phyloP scores from a whole-genome alignment of 2,329 filamentous ascomycete species.

The Alternaria sp. region DNA sequence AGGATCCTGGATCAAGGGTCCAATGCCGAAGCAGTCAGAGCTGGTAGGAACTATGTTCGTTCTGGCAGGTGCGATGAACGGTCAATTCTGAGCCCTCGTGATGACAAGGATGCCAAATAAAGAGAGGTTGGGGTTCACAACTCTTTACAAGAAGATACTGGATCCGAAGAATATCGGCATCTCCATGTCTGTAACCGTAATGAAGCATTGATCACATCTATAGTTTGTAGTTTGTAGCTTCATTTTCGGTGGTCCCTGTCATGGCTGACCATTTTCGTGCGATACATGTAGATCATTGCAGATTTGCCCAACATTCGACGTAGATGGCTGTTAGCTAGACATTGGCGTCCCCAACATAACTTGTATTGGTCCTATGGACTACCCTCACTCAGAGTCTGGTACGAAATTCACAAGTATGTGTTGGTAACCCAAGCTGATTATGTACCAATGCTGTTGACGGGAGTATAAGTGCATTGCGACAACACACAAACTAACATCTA shows the following conservation, averaged over 20 bases:
- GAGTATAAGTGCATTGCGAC: not conserved
- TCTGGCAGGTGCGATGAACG: conserved; percentile 1
- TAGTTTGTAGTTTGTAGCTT: conserved; percentile 1
- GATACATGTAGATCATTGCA: conserved; percentile 1
- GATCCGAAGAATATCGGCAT: not conserved
- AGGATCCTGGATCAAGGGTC: conserved; percentile 7
- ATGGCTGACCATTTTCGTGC: conserved; percentile 2
- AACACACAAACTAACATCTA: not conserved
- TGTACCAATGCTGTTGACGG: not conserved
- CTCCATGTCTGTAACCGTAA: not conserved
- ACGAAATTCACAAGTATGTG: not conserved
- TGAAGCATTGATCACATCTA: not conserved
- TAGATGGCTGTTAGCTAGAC: conserved; percentile 4
- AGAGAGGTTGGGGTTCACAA: not conserved
- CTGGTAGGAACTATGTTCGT: not conserved
- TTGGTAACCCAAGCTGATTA: not conserved
- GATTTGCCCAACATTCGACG: conserved; percentile 4
- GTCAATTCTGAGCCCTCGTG: not conserved
- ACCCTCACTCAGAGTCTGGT: not conserved
- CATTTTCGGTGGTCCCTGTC: not conserved
- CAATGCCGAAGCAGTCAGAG: conserved; percentile 7
- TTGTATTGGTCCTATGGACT: not conserved
- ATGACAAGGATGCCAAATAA: not conserved
- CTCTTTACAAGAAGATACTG: not conserved
- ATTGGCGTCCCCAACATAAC: conserved; percentile 5